A percentile compares a stretch with the other conserved stretches of the same genome.
These are phyloP conservation scores for Phytopythium ostracodes DNA, from an alignment of 352 stramenopile genomes.

Conservation along the genomic window DNA sequence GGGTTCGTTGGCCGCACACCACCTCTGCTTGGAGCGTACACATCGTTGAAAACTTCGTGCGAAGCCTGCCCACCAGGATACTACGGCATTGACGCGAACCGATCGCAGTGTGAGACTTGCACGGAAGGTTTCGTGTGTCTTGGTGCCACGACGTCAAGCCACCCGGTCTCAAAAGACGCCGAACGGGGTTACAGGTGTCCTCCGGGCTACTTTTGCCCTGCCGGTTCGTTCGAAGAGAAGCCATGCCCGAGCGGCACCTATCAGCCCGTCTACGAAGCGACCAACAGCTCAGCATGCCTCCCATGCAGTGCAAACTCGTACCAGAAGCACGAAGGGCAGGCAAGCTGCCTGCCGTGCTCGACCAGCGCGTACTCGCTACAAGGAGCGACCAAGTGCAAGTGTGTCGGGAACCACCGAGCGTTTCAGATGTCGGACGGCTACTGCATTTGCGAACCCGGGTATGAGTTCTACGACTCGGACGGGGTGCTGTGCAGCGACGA, in stretches of 20 bases:
- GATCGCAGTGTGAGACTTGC: conserved; percentile 65
- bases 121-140: conserved; percentile 85
- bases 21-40: conserved; percentile 45
- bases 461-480: conserved; percentile 89
- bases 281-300: conserved; percentile 55
- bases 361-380: conserved; percentile 59
- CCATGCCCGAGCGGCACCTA: conserved; percentile 79
- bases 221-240: conserved; percentile 41
- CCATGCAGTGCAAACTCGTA: conserved; percentile 76
- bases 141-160: conserved; percentile 52
- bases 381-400: conserved; percentile 73
- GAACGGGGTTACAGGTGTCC: conserved; percentile 88
- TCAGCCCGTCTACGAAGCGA: conserved; percentile 40
- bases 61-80: conserved; percentile 72
- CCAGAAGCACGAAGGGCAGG: conserved; percentile 57
- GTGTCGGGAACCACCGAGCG: conserved; percentile 81
- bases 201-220: conserved; percentile 69
- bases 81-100: conserved; percentile 77
- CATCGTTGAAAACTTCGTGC: conserved; percentile 49
- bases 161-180: conserved; percentile 38
- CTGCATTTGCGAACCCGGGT: conserved; percentile 90
- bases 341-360: conserved; percentile 84
- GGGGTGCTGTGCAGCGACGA: conserved; percentile 75
- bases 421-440: conserved; percentile 90
- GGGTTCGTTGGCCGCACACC: conserved; percentile 64